phyloP scores from a whole-genome alignment of 208 protist species.

The Acanthamoeba sp. region DNA sequence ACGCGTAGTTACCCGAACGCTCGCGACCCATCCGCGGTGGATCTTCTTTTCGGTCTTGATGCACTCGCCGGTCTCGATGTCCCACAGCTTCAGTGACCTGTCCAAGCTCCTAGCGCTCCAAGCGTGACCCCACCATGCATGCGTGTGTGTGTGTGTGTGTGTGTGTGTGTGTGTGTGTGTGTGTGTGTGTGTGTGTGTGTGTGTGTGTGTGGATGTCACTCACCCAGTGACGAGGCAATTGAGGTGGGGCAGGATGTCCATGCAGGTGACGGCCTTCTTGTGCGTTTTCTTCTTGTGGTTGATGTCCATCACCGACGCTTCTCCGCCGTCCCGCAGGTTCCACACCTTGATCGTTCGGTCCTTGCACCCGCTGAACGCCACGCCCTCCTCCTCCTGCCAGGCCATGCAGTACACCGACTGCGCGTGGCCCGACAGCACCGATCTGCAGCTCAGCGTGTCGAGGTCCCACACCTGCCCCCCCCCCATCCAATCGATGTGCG shows the following conservation, averaged over 20 bases:
- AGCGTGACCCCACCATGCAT: no score
- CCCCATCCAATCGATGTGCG: background rate
- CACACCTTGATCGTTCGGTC: slow-evolving; percentile 67
- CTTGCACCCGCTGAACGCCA: slow-evolving; percentile 55
- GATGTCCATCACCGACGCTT: background rate
- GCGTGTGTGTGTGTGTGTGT: no score
- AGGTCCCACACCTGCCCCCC: slow-evolving; percentile 37
- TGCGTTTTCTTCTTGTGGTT: background rate
- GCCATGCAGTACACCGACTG: slow-evolving; percentile 28
- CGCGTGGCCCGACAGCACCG: slow-evolving; percentile 1
- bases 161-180: no score
- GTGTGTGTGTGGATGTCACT: no score
- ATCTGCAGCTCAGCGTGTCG: background rate
- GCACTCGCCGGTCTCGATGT: slow-evolving; percentile 50
- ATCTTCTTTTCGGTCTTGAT: slow-evolving; percentile 50
- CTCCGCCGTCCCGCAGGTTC: background rate
- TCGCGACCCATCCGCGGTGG: slow-evolving; percentile 29
- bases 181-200: no score
- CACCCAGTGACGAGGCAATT: slow-evolving; percentile 10
- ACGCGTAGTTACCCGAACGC: background rate
- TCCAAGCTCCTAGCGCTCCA: slow-evolving; percentile 24
- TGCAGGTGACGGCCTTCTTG: background rate
- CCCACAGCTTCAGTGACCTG: slow-evolving; percentile 8
- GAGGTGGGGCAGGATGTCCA: slow-evolving; percentile 27
- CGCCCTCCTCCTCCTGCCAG: slow-evolving; percentile 10